Percentiles rank a stretch among this genome's conserved stretches.
Evolutionary conservation across 2,329 filamentous ascomycete species (phyloP).

Genomic region (Colletotrichum incanum): DNA sequence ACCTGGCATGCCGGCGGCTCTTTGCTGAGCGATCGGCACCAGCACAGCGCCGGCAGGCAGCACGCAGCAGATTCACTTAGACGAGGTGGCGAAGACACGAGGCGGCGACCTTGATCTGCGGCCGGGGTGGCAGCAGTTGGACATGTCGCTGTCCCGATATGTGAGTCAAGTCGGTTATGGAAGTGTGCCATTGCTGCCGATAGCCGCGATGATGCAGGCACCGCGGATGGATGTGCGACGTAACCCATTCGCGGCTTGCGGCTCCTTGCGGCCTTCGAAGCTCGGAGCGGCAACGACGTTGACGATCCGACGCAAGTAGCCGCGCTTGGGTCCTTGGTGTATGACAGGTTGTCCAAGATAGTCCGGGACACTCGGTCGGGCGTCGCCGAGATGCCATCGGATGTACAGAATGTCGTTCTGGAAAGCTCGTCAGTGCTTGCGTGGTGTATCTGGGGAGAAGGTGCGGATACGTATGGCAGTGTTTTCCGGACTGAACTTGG

Average conservation of each 20-base stretch:
- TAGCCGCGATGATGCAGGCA: not conserved
- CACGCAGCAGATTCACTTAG: constrained; percentile 8
- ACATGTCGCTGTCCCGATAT: not conserved
- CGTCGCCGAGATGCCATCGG: too few species aligned
- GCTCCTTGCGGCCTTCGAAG: not conserved
- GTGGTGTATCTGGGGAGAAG: not conserved
- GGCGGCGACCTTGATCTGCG: constrained; percentile 8
- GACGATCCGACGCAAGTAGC: constrained; percentile 3
- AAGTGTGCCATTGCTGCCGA: constrained; percentile 4
- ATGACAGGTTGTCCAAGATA: not conserved
- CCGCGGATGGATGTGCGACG: not conserved
- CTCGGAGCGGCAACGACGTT: not conserved
- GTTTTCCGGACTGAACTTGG: too few species aligned
- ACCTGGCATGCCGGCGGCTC: constrained; percentile 12
- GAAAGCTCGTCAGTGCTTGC: not conserved
- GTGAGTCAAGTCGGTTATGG: not conserved
- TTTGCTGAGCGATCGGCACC: not conserved
- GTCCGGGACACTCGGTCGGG: not conserved
- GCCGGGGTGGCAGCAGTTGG: not conserved
- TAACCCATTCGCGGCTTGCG: not conserved
- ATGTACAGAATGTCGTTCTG: not conserved
- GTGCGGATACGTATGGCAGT: not conserved
- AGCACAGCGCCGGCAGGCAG: not conserved
- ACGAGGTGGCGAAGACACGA: constrained; percentile 22
- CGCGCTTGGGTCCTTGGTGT: not conserved